A percentile compares a stretch with the other conserved stretches of the same genome.
Conservation (phyloP, 2,329 filamentous ascomycete genomes). For the Monosporascus sp. region DNA sequence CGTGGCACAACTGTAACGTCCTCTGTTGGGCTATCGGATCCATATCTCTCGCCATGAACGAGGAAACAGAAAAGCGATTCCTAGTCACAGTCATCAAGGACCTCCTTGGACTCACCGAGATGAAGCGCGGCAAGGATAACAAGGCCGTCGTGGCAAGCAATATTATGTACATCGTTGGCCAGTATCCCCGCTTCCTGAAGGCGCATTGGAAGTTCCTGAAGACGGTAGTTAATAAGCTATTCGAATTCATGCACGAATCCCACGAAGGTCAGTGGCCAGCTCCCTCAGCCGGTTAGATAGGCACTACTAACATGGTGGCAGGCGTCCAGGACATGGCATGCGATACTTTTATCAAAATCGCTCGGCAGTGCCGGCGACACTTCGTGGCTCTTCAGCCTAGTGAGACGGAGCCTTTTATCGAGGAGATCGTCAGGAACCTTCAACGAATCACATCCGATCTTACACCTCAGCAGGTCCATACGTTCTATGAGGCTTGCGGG, state of each 20-base stretch:
- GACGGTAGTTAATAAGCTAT: slow-evolving; percentile 98
- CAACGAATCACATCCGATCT: slow-evolving; percentile 93
- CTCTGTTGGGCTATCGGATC: slow-evolving; percentile 99
- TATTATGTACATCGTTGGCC: slow-evolving; percentile 99
- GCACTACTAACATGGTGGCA: slow-evolving; percentile 32
- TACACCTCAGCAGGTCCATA: slow-evolving; percentile 94
- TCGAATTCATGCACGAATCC: slow-evolving; percentile 99
- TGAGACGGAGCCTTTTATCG: slow-evolving; percentile 93
- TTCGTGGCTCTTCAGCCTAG: slow-evolving; percentile 95
- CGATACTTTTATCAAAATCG: slow-evolving; percentile 99
- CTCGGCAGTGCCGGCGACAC: slow-evolving; percentile 93
- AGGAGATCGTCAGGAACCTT: slow-evolving; percentile 95
- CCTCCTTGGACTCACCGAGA: slow-evolving; percentile 90
- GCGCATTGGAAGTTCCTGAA: slow-evolving; percentile 99
- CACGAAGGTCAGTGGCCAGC: slow-evolving; percentile 69
- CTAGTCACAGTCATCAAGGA: slow-evolving; percentile 98
- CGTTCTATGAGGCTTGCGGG: slow-evolving; percentile 97
- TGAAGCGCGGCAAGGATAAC: slow-evolving; percentile 99
- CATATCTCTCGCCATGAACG: slow-evolving; percentile 98
- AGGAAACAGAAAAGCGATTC: slow-evolving; percentile 98
- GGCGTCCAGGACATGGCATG: slow-evolving; percentile 99
- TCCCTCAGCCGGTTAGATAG: not conserved
- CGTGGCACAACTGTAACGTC: slow-evolving; percentile 99
- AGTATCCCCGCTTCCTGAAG: slow-evolving; percentile 97
- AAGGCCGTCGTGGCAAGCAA: slow-evolving; percentile 98